These are phyloP conservation scores for Populus trichocarpa DNA, from an alignment of 441 rosid species.

Conservation along the genomic window DNA sequence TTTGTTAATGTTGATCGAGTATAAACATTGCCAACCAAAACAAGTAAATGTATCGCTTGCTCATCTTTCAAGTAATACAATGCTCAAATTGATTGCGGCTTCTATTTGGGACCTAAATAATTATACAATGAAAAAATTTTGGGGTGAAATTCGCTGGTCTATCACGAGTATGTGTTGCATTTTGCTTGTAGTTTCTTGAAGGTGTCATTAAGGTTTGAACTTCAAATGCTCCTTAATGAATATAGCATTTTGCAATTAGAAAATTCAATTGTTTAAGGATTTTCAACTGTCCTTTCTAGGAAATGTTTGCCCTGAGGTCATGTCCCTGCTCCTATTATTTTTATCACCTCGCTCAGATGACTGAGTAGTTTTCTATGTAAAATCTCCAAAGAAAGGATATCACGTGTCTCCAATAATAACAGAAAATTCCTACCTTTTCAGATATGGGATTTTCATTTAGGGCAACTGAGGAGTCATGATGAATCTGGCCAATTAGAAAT, in stretches of 20 bases:
- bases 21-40: neutral
- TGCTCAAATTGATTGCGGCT: neutral
- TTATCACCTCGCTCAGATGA: neutral
- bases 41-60: neutral
- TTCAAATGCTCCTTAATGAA: neutral
- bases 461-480: conserved; percentile 47
- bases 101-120: neutral
- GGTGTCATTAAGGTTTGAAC: neutral
- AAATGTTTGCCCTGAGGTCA: neutral
- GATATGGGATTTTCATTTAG: conserved; percentile 89
- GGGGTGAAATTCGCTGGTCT: neutral
- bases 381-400: neutral
- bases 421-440: conserved; percentile 24
- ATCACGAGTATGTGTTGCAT: neutral
- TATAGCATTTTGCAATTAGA: neutral
- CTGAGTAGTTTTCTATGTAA: neutral
- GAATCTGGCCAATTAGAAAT: conserved; percentile 41
- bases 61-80: neutral
- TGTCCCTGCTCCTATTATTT: neutral
- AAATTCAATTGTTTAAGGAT: neutral
- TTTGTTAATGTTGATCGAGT: neutral
- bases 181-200: neutral
- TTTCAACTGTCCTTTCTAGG: neutral
- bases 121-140: too few species aligned
- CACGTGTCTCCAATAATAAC: neutral